phyloP scores from a whole-genome alignment of 352 stramenopile genomes.

The Globisporangium alternatum region DNA sequence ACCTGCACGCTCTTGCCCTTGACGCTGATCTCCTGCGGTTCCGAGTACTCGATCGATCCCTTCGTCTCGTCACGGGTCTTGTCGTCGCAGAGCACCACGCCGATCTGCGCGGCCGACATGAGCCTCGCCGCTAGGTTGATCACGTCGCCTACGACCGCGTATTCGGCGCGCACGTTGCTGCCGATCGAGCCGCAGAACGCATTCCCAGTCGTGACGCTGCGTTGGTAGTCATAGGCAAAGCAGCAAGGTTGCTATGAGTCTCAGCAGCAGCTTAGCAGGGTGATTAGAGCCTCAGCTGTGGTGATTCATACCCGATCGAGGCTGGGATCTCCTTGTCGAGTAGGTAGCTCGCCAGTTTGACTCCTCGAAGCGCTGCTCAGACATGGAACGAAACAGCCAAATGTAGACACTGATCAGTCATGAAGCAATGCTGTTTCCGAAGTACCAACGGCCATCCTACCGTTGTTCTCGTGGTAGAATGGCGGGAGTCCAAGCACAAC shows the following conservation, averaged over 20 bases:
- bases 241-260: not conserved
- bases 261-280: not conserved
- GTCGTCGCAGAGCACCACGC: constrained; percentile 76
- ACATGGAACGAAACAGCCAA: constrained; percentile 1
- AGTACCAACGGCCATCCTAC: constrained; percentile 16
- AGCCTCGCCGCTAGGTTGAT: constrained; percentile 81
- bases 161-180: constrained; percentile 66
- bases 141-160: constrained; percentile 79
- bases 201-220: constrained; percentile 67
- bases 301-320: constrained; percentile 52
- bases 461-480: constrained; percentile 87
- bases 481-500: constrained; percentile 72
- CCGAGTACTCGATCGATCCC: constrained; percentile 49
- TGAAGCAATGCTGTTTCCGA: not conserved
- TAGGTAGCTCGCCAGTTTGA: constrained; percentile 65
- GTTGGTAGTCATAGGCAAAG: constrained; percentile 2
- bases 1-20: constrained; percentile 59
- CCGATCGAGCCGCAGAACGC: constrained; percentile 75
- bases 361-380: constrained; percentile 42
- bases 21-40: constrained; percentile 42
- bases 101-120: constrained; percentile 57
- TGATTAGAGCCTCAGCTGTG: not conserved
- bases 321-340: constrained; percentile 60
- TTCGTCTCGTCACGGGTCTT: constrained; percentile 57
- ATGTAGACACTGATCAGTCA: not conserved